Conservation (phyloP, 2,329 filamentous ascomycete genomes). For the Rhexocercosporidium sp. region DNA sequence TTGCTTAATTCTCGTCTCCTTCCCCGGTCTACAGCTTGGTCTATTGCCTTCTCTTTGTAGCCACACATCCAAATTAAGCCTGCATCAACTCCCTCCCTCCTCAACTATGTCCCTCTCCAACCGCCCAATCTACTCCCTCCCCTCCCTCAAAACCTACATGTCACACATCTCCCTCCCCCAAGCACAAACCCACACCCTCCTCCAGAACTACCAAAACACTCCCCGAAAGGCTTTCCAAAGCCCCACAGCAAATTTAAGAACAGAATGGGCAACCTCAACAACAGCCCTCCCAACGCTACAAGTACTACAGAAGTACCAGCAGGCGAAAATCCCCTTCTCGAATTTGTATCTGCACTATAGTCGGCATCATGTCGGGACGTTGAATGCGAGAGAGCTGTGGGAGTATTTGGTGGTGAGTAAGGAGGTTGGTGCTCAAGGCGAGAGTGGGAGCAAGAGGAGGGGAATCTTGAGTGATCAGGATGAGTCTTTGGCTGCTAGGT, state of each 20-base stretch:
- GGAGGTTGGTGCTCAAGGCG: constrained; percentile 17
- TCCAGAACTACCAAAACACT: constrained; percentile 7
- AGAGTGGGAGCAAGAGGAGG: background rate
- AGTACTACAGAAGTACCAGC: constrained; percentile 45
- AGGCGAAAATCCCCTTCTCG: constrained; percentile 60
- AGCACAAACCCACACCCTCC: background rate
- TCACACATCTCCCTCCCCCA: constrained; percentile 20
- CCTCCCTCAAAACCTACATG: constrained; percentile 24
- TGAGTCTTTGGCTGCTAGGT: background rate
- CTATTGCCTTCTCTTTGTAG: too few relatives aligned
- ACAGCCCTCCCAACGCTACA: background rate
- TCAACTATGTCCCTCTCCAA: constrained; percentile 1
- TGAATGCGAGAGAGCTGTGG: constrained; percentile 55
- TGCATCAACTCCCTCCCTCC: background rate
- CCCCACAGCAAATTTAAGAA: background rate
- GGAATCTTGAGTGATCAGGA: background rate
- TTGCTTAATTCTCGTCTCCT: too few relatives aligned
- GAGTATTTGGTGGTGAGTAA: constrained; percentile 50
- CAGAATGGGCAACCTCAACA: constrained; percentile 8
- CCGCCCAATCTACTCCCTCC: constrained; percentile 20
- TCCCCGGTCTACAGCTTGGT: too few relatives aligned
- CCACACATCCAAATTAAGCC: background rate
- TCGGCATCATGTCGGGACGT: constrained; percentile 44
- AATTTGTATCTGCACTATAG: constrained; percentile 61
- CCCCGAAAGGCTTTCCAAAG: too few relatives aligned